Base-by-base conservation (phyloP, 441 rosid genomes). In the Erysimum pusillum region DNA sequence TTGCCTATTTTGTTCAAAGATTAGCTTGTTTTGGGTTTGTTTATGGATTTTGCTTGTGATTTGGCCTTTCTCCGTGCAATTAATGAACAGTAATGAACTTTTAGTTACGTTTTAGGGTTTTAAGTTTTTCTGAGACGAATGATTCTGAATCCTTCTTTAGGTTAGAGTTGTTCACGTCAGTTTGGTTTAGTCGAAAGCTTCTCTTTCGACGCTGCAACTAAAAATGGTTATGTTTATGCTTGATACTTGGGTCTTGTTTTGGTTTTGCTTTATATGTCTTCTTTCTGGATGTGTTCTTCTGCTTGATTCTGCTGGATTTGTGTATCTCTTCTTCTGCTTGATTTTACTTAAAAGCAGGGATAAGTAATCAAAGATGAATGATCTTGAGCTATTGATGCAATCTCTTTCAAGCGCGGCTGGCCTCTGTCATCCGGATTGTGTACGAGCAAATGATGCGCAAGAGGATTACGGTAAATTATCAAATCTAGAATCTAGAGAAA, bases 61-160 rank as follows among this genome's bases (percentile, higher is more conserved):
- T n/a, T 57, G 41, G 13, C 20, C 22, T 32, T 57, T 57, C 73
- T 54, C 32, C 18, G 11, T 49, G 41, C 56, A 42, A 11, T 36
- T 52, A 32, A 38, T 53, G 72, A 67, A 52, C 6, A n/a, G n/a
- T n/a, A n/a, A n/a, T n/a, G n/a, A n/a, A n/a, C n/a, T 4, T 64
- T 31, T 20, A 17, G 71, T 49, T 20, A 52, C 46, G 8, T 67
- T 68, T 53, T 39, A 68, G 51, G 51, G 62, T 57, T 68, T 38
- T 12, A 9, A 48, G 12, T 10, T 48, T 20, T 18, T 36, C 35
- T 53, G 22, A 12, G 61, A 13, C 51, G 48, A 51, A 18, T 38
- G n/a, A 5, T 4, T 22, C 5, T 22, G 34, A 10, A 41, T 54
- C 39, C 39, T 68, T 15, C 13, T 25, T 25, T 41, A 54, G 25